These are phyloP conservation scores for Cystobasidium tubakii DNA, from an alignment of 768 basidiomycete species.

Conservation along the genomic window DNA sequence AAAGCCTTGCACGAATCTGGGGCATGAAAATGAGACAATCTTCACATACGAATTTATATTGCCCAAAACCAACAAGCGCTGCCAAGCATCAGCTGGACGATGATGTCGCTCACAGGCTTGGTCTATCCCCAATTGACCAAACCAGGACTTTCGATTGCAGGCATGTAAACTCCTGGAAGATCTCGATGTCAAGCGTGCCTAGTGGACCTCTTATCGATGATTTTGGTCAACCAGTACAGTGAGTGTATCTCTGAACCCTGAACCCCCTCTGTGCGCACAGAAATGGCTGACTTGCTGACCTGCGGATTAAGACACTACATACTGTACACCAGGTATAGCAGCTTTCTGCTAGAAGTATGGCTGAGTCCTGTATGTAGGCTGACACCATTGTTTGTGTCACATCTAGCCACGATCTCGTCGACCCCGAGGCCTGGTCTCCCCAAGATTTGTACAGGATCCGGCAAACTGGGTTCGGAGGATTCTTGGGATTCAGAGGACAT, in stretches of 20 bases:
- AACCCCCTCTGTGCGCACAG: too few relatives aligned
- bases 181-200: background rate
- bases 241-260: background rate
- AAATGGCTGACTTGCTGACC: too few relatives aligned
- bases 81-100: too few relatives aligned
- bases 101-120: background rate
- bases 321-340: slow-evolving; percentile 20
- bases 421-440: background rate
- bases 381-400: too few relatives aligned
- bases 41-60: too few relatives aligned
- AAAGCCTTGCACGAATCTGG: too few relatives aligned
- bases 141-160: background rate
- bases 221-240: background rate
- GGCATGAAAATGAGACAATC: too few relatives aligned
- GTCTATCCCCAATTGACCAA: background rate
- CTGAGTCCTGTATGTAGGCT: too few relatives aligned
- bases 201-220: slow-evolving; percentile 17
- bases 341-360: too few relatives aligned
- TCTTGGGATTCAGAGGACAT: slow-evolving; percentile 12
- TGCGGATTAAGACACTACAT: slow-evolving; percentile 29
- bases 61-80: too few relatives aligned
- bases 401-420: slow-evolving; percentile 5
- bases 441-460: background rate
- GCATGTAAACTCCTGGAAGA: background rate
- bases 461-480: slow-evolving; percentile 7